phyloP scores from a whole-genome alignment of 805 yeast species.

The Komagataella ulmi region DNA sequence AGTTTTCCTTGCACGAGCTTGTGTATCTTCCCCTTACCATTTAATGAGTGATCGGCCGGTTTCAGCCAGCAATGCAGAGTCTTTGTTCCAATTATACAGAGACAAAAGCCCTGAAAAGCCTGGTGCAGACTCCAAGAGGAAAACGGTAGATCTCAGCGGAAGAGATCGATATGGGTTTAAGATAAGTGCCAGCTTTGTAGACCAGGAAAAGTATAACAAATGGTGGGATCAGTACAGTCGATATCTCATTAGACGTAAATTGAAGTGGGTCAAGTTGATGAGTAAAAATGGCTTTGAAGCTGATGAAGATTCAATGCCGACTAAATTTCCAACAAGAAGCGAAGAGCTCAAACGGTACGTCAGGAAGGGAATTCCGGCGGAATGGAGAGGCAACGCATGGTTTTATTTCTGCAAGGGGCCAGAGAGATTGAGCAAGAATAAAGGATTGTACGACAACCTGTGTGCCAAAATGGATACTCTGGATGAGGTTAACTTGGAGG shows the following conservation, averaged over 20 bases:
- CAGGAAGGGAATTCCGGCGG: slow-evolving; percentile 90
- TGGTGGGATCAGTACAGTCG: slow-evolving; percentile 69
- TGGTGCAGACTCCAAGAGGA: background rate
- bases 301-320: slow-evolving; percentile 23
- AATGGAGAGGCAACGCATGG: slow-evolving; percentile 97
- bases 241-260: slow-evolving; percentile 50
- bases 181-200: slow-evolving; percentile 41
- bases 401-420: slow-evolving; percentile 81
- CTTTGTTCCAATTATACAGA: background rate
- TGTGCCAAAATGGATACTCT: slow-evolving; percentile 41
- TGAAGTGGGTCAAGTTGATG: slow-evolving; percentile 65
- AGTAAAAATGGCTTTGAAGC: slow-evolving; percentile 46
- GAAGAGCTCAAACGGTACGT: slow-evolving; percentile 71
- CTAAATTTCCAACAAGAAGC: slow-evolving; percentile 63
- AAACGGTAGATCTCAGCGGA: slow-evolving; percentile 10
- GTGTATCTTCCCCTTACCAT: background rate
- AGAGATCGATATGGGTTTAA: slow-evolving; percentile 83
- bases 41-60: background rate
- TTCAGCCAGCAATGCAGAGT: background rate
- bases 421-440: slow-evolving; percentile 45
- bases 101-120: background rate
- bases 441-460: slow-evolving; percentile 62
- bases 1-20: background rate
- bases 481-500: slow-evolving; percentile 70
- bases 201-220: slow-evolving; percentile 43